These are phyloP conservation scores for Tolypocladium paradoxum DNA, from an alignment of 2,329 filamentous ascomycete species.

Conservation along the genomic window DNA sequence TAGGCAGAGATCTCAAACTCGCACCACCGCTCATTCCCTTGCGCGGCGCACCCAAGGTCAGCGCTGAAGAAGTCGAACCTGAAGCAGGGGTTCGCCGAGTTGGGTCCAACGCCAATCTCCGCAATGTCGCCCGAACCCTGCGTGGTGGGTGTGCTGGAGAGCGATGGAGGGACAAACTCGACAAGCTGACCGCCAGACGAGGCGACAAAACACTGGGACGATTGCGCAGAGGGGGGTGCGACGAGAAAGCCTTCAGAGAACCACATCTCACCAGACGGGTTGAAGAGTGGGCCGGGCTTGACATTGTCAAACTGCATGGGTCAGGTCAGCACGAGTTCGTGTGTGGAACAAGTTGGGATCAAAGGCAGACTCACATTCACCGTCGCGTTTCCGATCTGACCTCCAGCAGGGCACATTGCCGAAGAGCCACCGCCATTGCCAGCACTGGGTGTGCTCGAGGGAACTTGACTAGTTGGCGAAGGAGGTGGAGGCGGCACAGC, in stretches of 20 bases:
- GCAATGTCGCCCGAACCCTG: conserved; percentile 22
- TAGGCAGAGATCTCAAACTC: conserved; percentile 32
- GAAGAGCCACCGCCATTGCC: conserved; percentile 6
- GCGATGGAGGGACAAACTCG: conserved; percentile 27
- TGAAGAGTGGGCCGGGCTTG: conserved; percentile 26
- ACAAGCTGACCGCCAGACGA: conserved; percentile 29
- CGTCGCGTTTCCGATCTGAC: conserved; percentile 25
- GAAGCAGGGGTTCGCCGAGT: conserved; percentile 25
- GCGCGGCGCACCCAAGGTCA: conserved; percentile 26
- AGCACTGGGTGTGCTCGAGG: not conserved
- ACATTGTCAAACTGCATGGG: conserved; percentile 23
- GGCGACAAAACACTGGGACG: conserved; percentile 21
- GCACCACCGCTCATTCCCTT: conserved; percentile 24
- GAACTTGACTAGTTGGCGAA: not conserved
- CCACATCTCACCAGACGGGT: conserved; percentile 28
- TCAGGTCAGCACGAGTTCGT: conserved; percentile 8
- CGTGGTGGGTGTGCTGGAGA: conserved; percentile 13
- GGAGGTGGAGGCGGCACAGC: conserved; percentile 8
- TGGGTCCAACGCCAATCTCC: conserved; percentile 28
- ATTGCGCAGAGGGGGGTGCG: conserved; percentile 21
- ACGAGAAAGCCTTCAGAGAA: conserved; percentile 31
- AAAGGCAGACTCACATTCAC: conserved; percentile 21
- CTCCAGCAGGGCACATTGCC: conserved; percentile 16
- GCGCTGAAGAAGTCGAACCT: conserved; percentile 28
- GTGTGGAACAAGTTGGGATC: not conserved